Base-by-base conservation (phyloP, 1,284 basidiomycete genomes). In the Ustilago sp. region DNA sequence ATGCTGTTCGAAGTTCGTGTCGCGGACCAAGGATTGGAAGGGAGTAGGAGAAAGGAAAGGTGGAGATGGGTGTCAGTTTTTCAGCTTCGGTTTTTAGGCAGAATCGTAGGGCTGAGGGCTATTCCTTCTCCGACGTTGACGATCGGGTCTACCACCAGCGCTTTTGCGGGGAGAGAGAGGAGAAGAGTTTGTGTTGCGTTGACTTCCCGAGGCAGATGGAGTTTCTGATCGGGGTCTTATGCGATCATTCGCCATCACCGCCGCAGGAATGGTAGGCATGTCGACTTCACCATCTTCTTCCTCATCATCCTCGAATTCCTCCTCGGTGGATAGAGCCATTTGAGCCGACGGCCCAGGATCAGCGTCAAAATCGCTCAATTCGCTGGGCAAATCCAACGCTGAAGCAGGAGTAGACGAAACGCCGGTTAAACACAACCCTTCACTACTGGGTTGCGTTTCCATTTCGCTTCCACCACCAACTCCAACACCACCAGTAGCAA, bases 1-100 rank as follows among this genome's bases (percentile, higher is more conserved):
- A 85, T 80, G 62, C 75, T 77, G 71, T 68, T 28, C 39, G 12
- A 41, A 41, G 39, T 41, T 41, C 39, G 23, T 28, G 23, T 28
- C 3, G 23, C 23, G 0, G 23, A 28, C 23, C 11, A 41, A 15
- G 39, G 39, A 41, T 12, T 15, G 11, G 13, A 17, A 41, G 8
- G 19, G 41, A 19, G 17, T 19, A 55, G 45, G 35, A 53, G n/a
- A 55, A 43, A 23, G 41, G 41, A 5, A 50, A 32, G 39, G 17
- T 17, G 34, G 23, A 23, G 36, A 15, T 17, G 19, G 19, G 6
- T 39, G 56, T 60, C 35, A 70, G 57, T 61, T 34, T 31, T 11
- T 12, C 5, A 31, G 11, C 8, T 28, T 51, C 7, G 23, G 48
- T 13, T 28, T 31, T 55, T 39, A 50, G n/a, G 31, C 23, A 8